These are phyloP conservation scores for Spongiforma sp. DNA, from an alignment of 1,284 basidiomycete genomes.

Conservation along the genomic window DNA sequence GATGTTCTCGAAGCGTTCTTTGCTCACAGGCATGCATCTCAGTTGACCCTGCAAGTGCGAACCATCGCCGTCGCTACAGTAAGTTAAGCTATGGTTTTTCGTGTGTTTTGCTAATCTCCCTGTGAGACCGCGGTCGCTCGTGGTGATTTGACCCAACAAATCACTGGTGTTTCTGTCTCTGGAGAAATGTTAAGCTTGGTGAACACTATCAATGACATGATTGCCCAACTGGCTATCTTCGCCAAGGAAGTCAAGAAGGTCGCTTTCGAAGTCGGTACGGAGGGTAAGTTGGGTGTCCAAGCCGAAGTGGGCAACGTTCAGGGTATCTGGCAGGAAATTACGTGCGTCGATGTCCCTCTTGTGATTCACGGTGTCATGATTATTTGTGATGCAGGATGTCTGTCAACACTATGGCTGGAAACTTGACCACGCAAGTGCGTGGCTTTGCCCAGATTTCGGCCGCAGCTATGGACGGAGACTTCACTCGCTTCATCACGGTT, in stretches of 20 bases:
- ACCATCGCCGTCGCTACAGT: constrained; percentile 93
- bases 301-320: constrained; percentile 97
- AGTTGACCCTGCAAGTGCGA: constrained; percentile 94
- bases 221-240: constrained; percentile 94
- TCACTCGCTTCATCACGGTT: constrained; percentile 98
- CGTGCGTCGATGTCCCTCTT: constrained; percentile 60
- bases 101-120: constrained; percentile 10
- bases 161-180: constrained; percentile 89
- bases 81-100: neutral
- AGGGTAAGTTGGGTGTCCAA: constrained; percentile 97
- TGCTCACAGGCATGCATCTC: constrained; percentile 15
- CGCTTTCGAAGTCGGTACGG: constrained; percentile 93
- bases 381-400: constrained; percentile 59
- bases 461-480: constrained; percentile 99
- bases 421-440: constrained; percentile 97
- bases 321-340: constrained; percentile 99
- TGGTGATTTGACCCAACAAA: constrained; percentile 94
- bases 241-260: constrained; percentile 96
- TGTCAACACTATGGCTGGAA: constrained; percentile 96
- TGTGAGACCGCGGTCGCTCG: constrained; percentile 87
- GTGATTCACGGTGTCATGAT: neutral
- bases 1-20: neutral
- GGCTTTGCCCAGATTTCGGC: constrained; percentile 99
- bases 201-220: constrained; percentile 97
- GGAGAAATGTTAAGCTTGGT: constrained; percentile 96